Percentiles rank a stretch among this genome's conserved stretches.
Conservation (phyloP, 78 protist genomes). For the Emiliania huxleyi region DNA sequence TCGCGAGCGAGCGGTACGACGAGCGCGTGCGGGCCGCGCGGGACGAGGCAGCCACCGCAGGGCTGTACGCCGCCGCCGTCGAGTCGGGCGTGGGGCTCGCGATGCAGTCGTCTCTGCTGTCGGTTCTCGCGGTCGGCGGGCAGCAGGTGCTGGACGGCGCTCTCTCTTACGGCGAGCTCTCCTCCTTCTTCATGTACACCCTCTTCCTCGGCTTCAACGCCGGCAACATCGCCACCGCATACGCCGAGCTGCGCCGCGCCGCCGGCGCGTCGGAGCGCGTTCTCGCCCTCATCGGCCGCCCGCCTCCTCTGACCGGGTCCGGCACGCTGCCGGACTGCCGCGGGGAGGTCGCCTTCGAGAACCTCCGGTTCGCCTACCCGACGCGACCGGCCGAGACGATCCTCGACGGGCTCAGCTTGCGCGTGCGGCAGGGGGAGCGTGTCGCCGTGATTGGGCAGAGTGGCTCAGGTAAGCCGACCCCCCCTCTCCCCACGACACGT, state of each 20-base stretch:
- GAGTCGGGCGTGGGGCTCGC: background rate
- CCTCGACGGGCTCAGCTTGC: slow-evolving; percentile 46
- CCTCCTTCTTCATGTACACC: slow-evolving; percentile 73
- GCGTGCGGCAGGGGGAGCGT: slow-evolving; percentile 60
- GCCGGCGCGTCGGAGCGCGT: slow-evolving; percentile 75
- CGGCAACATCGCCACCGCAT: slow-evolving; percentile 44
- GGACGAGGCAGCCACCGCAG: background rate
- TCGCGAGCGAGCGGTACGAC: background rate
- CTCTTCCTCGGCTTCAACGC: slow-evolving; percentile 50
- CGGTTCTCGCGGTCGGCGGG: slow-evolving; percentile 54
- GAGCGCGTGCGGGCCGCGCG: too few species aligned
- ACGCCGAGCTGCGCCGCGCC: slow-evolving; percentile 59
- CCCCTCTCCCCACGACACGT: too few species aligned
- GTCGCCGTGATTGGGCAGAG: slow-evolving; percentile 90
- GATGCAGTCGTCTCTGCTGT: background rate
- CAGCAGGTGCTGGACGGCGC: slow-evolving; percentile 54
- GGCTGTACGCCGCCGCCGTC: background rate
- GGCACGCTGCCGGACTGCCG: slow-evolving; percentile 28
- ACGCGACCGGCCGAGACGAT: slow-evolving; percentile 60
- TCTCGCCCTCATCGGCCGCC: background rate
- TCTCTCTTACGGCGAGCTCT: slow-evolving; percentile 62
- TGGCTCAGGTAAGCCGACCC: too few species aligned
- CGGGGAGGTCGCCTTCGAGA: slow-evolving; percentile 52
- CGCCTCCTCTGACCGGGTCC: background rate
- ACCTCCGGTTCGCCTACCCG: slow-evolving; percentile 71